phyloP scores from a whole-genome alignment of 164 flowering plant genomes.

The grape (Vitis vinifera) region DNA sequence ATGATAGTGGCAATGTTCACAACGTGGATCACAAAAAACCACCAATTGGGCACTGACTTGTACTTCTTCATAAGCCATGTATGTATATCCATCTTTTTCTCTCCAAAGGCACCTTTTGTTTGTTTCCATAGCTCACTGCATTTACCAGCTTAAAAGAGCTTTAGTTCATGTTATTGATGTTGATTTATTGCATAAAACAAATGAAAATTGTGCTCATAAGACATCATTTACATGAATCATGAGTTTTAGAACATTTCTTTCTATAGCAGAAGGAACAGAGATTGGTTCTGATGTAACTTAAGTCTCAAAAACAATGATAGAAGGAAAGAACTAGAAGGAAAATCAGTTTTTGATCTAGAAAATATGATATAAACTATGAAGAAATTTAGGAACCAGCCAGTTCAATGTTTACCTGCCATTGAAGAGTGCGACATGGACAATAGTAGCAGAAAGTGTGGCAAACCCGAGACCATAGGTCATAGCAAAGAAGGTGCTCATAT shows the following conservation, averaged over 20 bases:
- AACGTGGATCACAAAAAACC: conserved; percentile 43
- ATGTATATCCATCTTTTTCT: conserved; percentile 41
- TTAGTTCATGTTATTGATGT: background rate
- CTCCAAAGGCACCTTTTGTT: conserved; percentile 28
- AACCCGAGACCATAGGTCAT: conserved; percentile 59
- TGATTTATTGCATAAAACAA: background rate
- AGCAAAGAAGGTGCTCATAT: conserved; percentile 56
- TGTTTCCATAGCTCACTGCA: conserved; percentile 43
- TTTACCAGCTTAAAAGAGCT: background rate
- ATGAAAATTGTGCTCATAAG: background rate
- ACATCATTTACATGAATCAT: too few species aligned
- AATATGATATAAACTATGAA: background rate
- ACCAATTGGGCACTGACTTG: conserved; percentile 49
- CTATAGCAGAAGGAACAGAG: too few species aligned
- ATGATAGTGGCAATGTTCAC: conserved; percentile 29
- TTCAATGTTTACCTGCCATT: conserved; percentile 38
- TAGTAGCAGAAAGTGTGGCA: conserved; percentile 52
- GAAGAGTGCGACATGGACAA: conserved; percentile 52
- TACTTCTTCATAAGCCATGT: conserved; percentile 47
- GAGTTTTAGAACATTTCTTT: too few species aligned
- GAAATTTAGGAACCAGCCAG: too few species aligned
- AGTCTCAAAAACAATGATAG: too few species aligned
- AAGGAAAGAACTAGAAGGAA: too few species aligned
- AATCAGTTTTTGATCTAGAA: background rate
- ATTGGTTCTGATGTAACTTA: too few species aligned